Base-by-base conservation (phyloP, 768 basidiomycete genomes). In the Russula sp. region DNA sequence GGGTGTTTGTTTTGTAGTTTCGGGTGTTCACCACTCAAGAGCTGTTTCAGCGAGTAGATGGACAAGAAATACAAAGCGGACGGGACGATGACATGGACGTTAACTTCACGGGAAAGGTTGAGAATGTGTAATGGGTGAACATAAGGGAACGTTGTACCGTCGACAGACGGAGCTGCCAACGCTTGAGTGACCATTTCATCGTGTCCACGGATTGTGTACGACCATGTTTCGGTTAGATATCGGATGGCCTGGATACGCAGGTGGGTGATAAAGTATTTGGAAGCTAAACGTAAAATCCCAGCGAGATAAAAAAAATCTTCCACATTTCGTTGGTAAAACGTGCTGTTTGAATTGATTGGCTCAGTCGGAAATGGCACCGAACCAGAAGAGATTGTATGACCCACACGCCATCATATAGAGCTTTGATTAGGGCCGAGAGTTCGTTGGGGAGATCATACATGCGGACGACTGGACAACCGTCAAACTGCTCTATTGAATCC, bases 41-140 rank as follows among this genome's bases (percentile, higher is more conserved):
- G 71, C 59, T 81, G 80, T 43, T 73, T 69, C 38, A 85, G 73
- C 6, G 77, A 76, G 64, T 85, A 84, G 13, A 83, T 68, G 32
- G 82, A 82, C n/a, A 84, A 75, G 70, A 83, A 83, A 65, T 83
- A 85, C 11, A 83, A 58, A 9, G 77, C 79, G 9, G 81, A 77
- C 2, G 83, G 83, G 39, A 83, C 59, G 50, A 83, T 64, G 54
- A 81, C 69, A 29, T 70, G 72, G 18, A 79, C 72, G 66, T 83
- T 75, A 14, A 75, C 76, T 67, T 82, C 80, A 50, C 77, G 74
- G 14, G 82, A 81, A 43, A 84, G 77, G 59, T 82, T 81, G 56
- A 84, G 76, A 38, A 83, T 77, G 65, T 81, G 81, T 32, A 85
- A 62, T 9, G 83, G 83, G 66, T 85, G 83, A 34, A 80, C 79